Conservation (phyloP, 1,284 basidiomycete genomes). For the Irpex sp. region DNA sequence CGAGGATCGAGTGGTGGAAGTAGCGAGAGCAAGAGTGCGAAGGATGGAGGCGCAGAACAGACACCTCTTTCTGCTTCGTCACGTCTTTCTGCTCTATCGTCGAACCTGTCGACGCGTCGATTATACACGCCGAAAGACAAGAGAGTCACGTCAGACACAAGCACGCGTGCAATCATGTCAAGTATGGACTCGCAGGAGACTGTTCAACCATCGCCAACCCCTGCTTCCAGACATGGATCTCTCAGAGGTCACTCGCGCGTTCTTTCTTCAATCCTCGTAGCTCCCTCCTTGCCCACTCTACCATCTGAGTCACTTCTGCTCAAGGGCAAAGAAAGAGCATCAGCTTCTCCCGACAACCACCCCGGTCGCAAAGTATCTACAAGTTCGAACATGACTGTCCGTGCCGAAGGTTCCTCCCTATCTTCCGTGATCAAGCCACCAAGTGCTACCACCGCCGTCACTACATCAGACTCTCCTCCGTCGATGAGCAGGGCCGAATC, state of each 20-base stretch:
- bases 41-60: slow-evolving; percentile 19
- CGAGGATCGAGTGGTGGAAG: slow-evolving; percentile 20
- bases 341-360: not conserved
- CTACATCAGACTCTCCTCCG: slow-evolving; percentile 34
- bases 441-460: slow-evolving; percentile 66
- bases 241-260: slow-evolving; percentile 33
- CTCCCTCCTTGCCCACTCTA: slow-evolving; percentile 55
- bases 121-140: slow-evolving; percentile 53
- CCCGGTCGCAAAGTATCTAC: slow-evolving; percentile 44
- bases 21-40: slow-evolving; percentile 24
- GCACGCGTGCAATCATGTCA: slow-evolving; percentile 9
- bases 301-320: slow-evolving; percentile 49
- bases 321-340: not conserved
- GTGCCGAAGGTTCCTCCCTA: slow-evolving; percentile 33
- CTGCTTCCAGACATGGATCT: slow-evolving; percentile 39
- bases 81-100: slow-evolving; percentile 18
- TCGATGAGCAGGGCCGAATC: slow-evolving; percentile 44
- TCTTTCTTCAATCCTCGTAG: slow-evolving; percentile 46
- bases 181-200: slow-evolving; percentile 41
- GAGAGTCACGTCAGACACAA: slow-evolving; percentile 29
- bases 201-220: slow-evolving; percentile 59
- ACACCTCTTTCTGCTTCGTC: slow-evolving; percentile 7
- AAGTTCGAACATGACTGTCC: slow-evolving; percentile 49
- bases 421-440: slow-evolving; percentile 46
- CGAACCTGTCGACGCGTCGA: slow-evolving; percentile 35